Evolutionary conservation across 1,139 yeast genomes (phyloP).

Genomic region (Hyphopichia fennica): DNA sequence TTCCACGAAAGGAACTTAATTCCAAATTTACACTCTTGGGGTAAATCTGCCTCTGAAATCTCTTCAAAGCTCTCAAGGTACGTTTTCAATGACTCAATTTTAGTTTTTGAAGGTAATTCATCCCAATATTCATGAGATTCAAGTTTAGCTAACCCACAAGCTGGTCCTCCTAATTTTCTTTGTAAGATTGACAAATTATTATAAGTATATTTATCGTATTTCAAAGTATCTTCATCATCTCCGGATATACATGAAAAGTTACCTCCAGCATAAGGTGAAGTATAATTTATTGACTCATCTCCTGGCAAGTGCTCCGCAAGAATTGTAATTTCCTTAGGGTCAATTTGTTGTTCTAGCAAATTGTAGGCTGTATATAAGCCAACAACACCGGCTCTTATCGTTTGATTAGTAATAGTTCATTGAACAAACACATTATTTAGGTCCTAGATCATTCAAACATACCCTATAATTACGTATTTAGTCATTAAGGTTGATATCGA

Average conservation of each 20-base stretch:
- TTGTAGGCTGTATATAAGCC: constrained; percentile 25
- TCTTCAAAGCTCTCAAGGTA: constrained; percentile 47
- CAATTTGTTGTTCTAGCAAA: constrained; percentile 17
- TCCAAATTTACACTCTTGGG: constrained; percentile 53
- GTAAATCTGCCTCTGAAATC: constrained; percentile 33
- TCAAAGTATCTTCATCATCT: constrained; percentile 17
- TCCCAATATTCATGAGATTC: constrained; percentile 9
- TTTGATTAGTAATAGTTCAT: background rate
- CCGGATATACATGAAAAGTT: constrained; percentile 19
- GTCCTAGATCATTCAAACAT: no score
- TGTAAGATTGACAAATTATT: constrained; percentile 11
- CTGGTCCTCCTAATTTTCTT: constrained; percentile 11
- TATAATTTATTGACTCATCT: constrained; percentile 19
- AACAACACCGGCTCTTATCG: constrained; percentile 21
- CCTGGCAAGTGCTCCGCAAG: constrained; percentile 23
- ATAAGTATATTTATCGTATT: constrained; percentile 16
- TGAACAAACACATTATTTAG: background rate
- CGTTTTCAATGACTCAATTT: constrained; percentile 36
- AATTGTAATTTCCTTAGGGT: constrained; percentile 12
- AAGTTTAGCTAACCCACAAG: constrained; percentile 12
- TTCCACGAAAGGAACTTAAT: constrained; percentile 59
- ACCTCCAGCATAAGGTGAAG: constrained; percentile 28
- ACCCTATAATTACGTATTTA: background rate
- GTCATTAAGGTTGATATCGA: no score
- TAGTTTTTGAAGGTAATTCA: background rate